Percentiles rank a stretch among this genome's conserved stretches.
Conservation (phyloP, 2,329 filamentous ascomycete genomes). For the Epichloe elymi region DNA sequence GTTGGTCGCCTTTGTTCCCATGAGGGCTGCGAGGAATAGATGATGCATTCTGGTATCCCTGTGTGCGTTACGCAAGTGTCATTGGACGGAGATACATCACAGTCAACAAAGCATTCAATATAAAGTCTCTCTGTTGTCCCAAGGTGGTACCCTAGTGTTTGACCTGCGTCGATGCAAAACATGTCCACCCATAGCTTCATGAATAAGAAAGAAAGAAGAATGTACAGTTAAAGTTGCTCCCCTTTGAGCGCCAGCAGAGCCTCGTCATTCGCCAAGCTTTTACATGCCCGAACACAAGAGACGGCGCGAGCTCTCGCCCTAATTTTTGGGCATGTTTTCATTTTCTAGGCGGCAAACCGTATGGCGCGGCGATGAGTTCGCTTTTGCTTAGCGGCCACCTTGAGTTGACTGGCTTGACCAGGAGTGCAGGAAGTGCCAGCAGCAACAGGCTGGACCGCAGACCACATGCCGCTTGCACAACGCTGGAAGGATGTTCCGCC, state of each 20-base stretch:
- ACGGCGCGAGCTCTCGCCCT: no score
- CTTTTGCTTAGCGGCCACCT: constrained; percentile 15
- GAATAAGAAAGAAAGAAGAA: neutral
- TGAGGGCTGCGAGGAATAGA: no score
- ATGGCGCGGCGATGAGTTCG: constrained; percentile 16
- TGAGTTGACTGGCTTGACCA: constrained; percentile 21
- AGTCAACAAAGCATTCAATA: no score
- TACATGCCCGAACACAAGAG: no score
- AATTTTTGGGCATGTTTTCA: neutral
- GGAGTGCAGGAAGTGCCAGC: constrained; percentile 30
- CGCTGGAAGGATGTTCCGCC: constrained; percentile 38
- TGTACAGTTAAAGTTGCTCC: neutral
- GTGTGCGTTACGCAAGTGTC: no score
- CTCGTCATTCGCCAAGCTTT: neutral
- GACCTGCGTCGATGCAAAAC: neutral
- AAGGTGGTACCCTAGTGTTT: no score
- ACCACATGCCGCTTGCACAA: constrained; percentile 40
- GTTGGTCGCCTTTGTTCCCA: no score
- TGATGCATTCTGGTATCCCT: no score
- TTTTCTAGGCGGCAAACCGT: constrained; percentile 12
- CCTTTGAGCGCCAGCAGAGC: neutral
- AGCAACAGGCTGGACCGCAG: constrained; percentile 27
- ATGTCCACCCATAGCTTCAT: neutral
- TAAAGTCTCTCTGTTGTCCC: no score
- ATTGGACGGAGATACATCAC: no score